A percentile compares a stretch with the other conserved stretches of the same genome.
phyloP scores from a whole-genome alignment of 2,329 filamentous ascomycete species.

The Nemania sp. region DNA sequence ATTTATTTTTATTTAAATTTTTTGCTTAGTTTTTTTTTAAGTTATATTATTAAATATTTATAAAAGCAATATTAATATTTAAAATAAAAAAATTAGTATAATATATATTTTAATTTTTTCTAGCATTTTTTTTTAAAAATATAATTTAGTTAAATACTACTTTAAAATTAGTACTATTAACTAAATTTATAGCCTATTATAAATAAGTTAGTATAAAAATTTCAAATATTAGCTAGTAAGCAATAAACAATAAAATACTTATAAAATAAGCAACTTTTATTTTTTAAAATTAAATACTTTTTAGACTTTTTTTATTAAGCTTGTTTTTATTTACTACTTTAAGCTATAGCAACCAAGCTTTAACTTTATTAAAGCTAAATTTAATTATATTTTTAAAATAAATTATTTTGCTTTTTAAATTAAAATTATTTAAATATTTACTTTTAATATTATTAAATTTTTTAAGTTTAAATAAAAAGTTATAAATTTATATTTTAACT shows the following conservation, averaged over 20 bases:
- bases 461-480: constrained; percentile 86
- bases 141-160: constrained; percentile 93
- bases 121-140: constrained; percentile 87
- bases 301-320: constrained; percentile 71
- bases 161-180: constrained; percentile 80
- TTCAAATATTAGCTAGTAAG: neutral
- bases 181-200: constrained; percentile 73
- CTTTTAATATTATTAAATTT: constrained; percentile 82
- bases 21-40: neutral
- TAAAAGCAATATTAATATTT: no score
- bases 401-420: constrained; percentile 84
- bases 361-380: constrained; percentile 83
- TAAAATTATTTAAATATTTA: constrained; percentile 86
- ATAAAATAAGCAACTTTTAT: constrained; percentile 89
- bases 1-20: neutral
- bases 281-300: constrained; percentile 89
- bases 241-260: constrained; percentile 48
- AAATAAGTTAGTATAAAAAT: neutral
- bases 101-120: constrained; percentile 62
- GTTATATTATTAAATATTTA: neutral
- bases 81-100: neutral
- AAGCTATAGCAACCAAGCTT: constrained; percentile 80
- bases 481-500: constrained; percentile 82
- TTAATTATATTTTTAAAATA: constrained; percentile 84
- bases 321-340: constrained; percentile 78